Base-by-base conservation (phyloP, 805 yeast species). In the Naumovozyma castellii region DNA sequence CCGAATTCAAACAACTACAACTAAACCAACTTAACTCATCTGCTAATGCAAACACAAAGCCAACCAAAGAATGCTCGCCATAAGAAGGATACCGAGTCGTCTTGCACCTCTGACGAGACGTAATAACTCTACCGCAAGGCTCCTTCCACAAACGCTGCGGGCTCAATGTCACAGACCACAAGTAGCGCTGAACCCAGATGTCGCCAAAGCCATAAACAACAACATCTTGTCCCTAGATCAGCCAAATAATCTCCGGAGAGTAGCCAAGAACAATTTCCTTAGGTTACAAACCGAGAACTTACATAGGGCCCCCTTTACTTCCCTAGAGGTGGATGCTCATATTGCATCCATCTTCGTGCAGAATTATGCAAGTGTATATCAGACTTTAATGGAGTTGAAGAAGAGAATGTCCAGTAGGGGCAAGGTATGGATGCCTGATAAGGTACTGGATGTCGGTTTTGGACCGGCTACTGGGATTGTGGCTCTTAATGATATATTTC, bases 381-480 rank as follows among this genome's bases (percentile, higher is more conserved):
- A 79, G 46, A 84, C 79, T 0, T 61, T 92, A 30, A 55, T 57
- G 19, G 97, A 90, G 49, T 62, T 87, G 28, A 68, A 74, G 47
- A 67, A 68, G 34, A 66, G 88, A 32, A 57, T 70, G 16, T 81
- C 78, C 0, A 61, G 6, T 22, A 29, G 13, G 14, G 14, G 14
- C 8, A 65, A 64, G 0, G 53, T 54, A 36, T 84, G 86, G 64
- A 59, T 59, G 17, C 97, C 97, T 0, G 53, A 70, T 20, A 66
- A 74, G 4, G 74, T 92, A 0, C 66, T 92, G 37, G 94, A 85
- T 53, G 74, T 85, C 12, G 90, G 95, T 0, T 78, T 72, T 54
- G 97, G 98, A 0, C 97, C 98, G 1, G 90, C 86, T 2, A 80
- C 94, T 0, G 97, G 97, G 2, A 77, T 92, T 67, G 63, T 88